Evolutionary conservation across 1,139 yeast species (phyloP).

Genomic region (Yamadazyma epiphylla): DNA sequence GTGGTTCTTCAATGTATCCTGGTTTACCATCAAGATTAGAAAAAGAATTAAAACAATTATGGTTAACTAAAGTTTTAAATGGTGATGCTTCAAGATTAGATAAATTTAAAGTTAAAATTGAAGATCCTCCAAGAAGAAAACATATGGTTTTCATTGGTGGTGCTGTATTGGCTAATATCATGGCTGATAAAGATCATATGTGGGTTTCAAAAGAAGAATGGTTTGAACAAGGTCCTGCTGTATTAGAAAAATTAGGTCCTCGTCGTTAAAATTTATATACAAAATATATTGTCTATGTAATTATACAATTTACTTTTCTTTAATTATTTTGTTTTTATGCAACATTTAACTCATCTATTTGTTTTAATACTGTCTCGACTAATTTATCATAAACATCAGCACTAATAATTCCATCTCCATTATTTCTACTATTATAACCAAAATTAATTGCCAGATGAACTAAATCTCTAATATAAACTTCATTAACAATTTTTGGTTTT

Average conservation of each 20-base stretch:
- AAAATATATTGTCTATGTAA: not conserved
- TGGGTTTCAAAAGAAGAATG: slow-evolving; percentile 96
- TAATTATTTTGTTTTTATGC: slow-evolving; percentile 13
- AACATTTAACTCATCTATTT: slow-evolving; percentile 37
- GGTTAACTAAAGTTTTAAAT: slow-evolving; percentile 85
- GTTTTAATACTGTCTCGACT: slow-evolving; percentile 38
- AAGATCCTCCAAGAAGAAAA: slow-evolving; percentile 98
- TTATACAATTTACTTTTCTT: not conserved
- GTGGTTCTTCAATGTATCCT: slow-evolving; percentile 99
- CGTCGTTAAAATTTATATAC: slow-evolving; percentile 40
- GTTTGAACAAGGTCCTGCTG: slow-evolving; percentile 93
- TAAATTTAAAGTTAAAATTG: slow-evolving; percentile 93
- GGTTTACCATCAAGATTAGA: slow-evolving; percentile 95
- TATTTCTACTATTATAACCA: slow-evolving; percentile 45
- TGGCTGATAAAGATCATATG: slow-evolving; percentile 98
- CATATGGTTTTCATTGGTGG: slow-evolving; percentile 99
- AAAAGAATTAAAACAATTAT: slow-evolving; percentile 91
- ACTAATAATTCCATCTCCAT: slow-evolving; percentile 31
- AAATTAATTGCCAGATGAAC: slow-evolving; percentile 73
- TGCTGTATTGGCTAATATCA: slow-evolving; percentile 94
- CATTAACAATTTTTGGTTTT: slow-evolving; percentile 70
- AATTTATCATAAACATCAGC: slow-evolving; percentile 40
- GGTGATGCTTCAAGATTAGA: slow-evolving; percentile 85
- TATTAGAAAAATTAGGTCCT: slow-evolving; percentile 89
- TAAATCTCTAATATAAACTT: slow-evolving; percentile 62